Evolutionary conservation across 2,329 filamentous ascomycete genomes (phyloP).

Genomic region (Hymenotorrendiella dingleyae): DNA sequence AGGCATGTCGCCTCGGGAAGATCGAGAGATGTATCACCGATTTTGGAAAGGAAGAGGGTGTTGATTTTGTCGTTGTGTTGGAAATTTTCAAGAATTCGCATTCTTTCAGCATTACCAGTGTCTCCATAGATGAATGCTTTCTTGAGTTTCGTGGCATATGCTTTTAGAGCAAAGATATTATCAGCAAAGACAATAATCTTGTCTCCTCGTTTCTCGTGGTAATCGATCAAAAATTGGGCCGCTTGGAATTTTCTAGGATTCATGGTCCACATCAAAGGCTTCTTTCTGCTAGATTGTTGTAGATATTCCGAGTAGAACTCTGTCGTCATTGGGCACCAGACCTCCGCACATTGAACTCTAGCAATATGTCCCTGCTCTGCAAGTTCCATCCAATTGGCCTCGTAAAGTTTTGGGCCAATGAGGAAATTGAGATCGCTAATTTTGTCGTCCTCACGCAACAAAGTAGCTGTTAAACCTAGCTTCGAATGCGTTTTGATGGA

Average conservation of each 20-base stretch:
- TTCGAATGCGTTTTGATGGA: conserved; percentile 94
- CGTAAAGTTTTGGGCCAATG: conserved; percentile 94
- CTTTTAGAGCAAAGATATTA: conserved; percentile 86
- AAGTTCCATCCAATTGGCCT: conserved; percentile 99
- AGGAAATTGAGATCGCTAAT: conserved; percentile 96
- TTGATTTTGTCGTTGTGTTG: conserved; percentile 86
- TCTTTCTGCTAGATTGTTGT: conserved; percentile 59
- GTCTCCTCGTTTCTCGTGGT: conserved; percentile 89
- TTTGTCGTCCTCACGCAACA: conserved; percentile 96
- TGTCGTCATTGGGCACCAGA: conserved; percentile 98
- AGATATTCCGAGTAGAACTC: conserved; percentile 97
- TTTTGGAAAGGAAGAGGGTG: conserved; percentile 94
- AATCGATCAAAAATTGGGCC: conserved; percentile 96
- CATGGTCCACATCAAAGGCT: conserved; percentile 82
- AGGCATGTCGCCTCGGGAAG: conserved; percentile 92
- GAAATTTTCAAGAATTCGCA: conserved; percentile 87
- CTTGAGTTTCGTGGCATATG: conserved; percentile 75
- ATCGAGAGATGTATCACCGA: conserved; percentile 96
- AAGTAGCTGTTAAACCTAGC: conserved; percentile 85
- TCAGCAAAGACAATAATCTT: conserved; percentile 99
- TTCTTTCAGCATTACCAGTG: conserved; percentile 78
- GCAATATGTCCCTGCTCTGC: conserved; percentile 96
- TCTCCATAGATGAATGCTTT: conserved; percentile 91
- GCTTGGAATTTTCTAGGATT: conserved; percentile 96
- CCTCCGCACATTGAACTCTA: conserved; percentile 93